Percentiles rank a stretch among this genome's conserved stretches.
Evolutionary conservation across 352 stramenopile species (phyloP).

Genomic region (Phytophthora boehmeriae): DNA sequence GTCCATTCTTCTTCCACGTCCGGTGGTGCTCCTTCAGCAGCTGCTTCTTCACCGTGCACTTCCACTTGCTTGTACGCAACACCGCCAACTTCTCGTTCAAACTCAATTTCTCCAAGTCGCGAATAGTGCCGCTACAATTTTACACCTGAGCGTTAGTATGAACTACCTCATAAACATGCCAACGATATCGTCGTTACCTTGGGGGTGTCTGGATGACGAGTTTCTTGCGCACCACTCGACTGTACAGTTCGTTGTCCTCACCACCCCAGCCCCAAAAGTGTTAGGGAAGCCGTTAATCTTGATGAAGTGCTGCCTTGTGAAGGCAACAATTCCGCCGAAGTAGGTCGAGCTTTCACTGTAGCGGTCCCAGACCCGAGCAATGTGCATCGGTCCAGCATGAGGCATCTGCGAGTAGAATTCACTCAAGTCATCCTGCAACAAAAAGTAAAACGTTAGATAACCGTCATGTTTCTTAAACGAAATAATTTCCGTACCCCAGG

Average conservation of each 20-base stretch:
- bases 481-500: conserved; percentile 52
- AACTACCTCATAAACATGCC: background rate
- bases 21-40: conserved; percentile 60
- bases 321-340: conserved; percentile 94
- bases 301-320: conserved; percentile 89
- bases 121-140: conserved; percentile 46
- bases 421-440: conserved; percentile 67
- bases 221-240: conserved; percentile 57
- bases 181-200: conserved; percentile 23
- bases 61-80: conserved; percentile 52
- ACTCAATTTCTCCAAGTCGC: conserved; percentile 49
- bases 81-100: conserved; percentile 48
- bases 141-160: background rate
- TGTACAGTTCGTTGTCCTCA: conserved; percentile 64
- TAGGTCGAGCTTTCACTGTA: conserved; percentile 96
- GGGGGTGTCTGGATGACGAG: conserved; percentile 42
- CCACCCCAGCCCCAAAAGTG: conserved; percentile 92
- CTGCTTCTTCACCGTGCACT: conserved; percentile 59
- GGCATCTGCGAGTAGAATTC: conserved; percentile 77
- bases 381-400: conserved; percentile 87
- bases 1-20: conserved; percentile 61
- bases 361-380: conserved; percentile 93
- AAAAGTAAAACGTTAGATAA: too few species aligned
- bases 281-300: conserved; percentile 96
- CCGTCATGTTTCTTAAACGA: background rate